A percentile compares a stretch with the other conserved stretches of the same genome.
Evolutionary conservation across 495 filamentous ascomycete species (phyloP).

Genomic region (Podospora didyma): DNA sequence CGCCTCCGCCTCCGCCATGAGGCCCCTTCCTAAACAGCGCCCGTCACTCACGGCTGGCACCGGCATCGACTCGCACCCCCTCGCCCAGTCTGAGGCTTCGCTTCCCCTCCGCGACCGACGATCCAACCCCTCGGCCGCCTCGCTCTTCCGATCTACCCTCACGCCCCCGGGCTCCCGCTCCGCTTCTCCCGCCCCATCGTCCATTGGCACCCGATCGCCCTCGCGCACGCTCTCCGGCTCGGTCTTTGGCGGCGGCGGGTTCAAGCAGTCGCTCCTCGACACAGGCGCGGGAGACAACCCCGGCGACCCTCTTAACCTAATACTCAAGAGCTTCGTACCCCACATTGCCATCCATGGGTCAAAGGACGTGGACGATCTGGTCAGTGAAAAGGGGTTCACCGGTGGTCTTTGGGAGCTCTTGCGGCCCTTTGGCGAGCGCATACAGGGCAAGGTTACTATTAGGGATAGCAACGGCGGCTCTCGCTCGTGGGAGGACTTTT

Average conservation of each 20-base stretch:
- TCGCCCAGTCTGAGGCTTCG: conserved; percentile 40
- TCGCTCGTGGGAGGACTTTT: conserved; percentile 82
- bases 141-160: conserved; percentile 55
- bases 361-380: conserved; percentile 73
- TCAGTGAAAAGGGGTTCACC: conserved; percentile 78
- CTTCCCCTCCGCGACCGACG: conserved; percentile 42
- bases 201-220: conserved; percentile 46
- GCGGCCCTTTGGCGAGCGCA: conserved; percentile 84
- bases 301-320: conserved; percentile 64
- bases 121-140: conserved; percentile 54
- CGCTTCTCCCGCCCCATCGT: conserved; percentile 47
- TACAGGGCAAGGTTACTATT: conserved; percentile 84
- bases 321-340: conserved; percentile 81
- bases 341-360: conserved; percentile 82
- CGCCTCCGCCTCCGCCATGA: conserved; percentile 38
- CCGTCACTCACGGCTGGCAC: conserved; percentile 30
- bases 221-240: conserved; percentile 46
- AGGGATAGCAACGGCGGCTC: conserved; percentile 84
- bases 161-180: conserved; percentile 52
- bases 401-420: conserved; percentile 79
- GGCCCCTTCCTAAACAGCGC: conserved; percentile 27
- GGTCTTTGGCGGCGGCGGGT: conserved; percentile 40
- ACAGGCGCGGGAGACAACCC: conserved; percentile 46
- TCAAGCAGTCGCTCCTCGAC: conserved; percentile 42
- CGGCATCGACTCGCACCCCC: conserved; percentile 13